These are phyloP conservation scores for Fusarium cicatricum DNA, from an alignment of 2,329 filamentous ascomycete genomes.

Conservation along the genomic window DNA sequence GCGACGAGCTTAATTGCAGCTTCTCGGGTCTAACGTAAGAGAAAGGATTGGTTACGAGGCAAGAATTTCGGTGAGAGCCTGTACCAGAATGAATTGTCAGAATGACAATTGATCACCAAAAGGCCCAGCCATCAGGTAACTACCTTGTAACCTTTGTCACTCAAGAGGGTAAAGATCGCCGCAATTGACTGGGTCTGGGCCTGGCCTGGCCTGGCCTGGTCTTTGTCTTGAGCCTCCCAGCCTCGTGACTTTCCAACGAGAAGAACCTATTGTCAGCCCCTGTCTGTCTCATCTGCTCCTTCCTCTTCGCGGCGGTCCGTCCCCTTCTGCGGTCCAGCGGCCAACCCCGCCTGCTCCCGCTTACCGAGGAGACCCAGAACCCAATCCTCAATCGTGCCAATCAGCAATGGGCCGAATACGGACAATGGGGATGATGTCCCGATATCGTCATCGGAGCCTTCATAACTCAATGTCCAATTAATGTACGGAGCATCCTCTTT, in stretches of 20 bases:
- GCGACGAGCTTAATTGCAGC: slow-evolving; percentile 7
- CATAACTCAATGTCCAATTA: too few relatives aligned
- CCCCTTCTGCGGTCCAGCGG: slow-evolving; percentile 22
- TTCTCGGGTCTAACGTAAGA: not conserved
- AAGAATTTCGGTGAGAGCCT: slow-evolving; percentile 22
- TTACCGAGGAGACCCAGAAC: slow-evolving; percentile 1
- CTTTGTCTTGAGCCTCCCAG: slow-evolving; percentile 14
- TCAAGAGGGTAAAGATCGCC: slow-evolving; percentile 1
- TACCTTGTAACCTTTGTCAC: too few relatives aligned
- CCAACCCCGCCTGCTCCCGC: slow-evolving; percentile 12
- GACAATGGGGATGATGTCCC: not conserved
- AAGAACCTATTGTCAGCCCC: not conserved
- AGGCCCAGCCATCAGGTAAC: not conserved
- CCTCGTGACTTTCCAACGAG: slow-evolving; percentile 26
- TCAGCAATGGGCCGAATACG: too few relatives aligned
- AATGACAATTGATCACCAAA: slow-evolving; percentile 17
- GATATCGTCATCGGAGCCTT: too few relatives aligned
- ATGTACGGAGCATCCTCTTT: too few relatives aligned
- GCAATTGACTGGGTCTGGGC: not conserved
- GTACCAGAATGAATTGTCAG: slow-evolving; percentile 23
- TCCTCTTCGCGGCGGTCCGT: slow-evolving; percentile 15
- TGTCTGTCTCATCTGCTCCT: not conserved
- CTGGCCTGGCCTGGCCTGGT: slow-evolving; percentile 1
- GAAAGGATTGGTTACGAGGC: not conserved
- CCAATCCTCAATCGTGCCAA: too few relatives aligned